Conservation (phyloP, 2,329 filamentous ascomycete genomes). For the Diaporthe citrichinensis region DNA sequence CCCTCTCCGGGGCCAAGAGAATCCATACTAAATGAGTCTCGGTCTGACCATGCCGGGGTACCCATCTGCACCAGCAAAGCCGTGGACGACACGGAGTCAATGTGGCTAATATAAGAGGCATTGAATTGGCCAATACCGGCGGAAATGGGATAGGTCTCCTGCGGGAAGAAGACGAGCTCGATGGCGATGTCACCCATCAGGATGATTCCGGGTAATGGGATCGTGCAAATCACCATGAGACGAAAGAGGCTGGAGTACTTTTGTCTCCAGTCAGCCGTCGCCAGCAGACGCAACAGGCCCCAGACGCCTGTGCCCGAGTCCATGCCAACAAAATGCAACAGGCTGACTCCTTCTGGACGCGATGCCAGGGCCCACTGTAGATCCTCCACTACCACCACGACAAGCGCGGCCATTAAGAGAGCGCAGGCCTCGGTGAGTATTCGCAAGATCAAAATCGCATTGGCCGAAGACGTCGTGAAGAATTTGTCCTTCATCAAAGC, state of each 20-base stretch:
- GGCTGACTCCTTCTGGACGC: slow-evolving; percentile 36
- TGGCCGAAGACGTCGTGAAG: slow-evolving; percentile 34
- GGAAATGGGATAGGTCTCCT: slow-evolving; percentile 15
- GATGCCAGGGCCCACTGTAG: slow-evolving; percentile 36
- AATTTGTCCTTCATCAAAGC: slow-evolving; percentile 29
- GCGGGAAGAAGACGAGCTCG: slow-evolving; percentile 34
- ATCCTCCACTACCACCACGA: slow-evolving; percentile 33
- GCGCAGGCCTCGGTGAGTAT: slow-evolving; percentile 31
- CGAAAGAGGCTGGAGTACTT: slow-evolving; percentile 37
- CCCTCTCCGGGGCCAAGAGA: slow-evolving; percentile 25
- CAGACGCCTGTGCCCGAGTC: slow-evolving; percentile 33
- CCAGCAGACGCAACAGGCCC: slow-evolving; percentile 31
- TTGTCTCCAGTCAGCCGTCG: slow-evolving; percentile 33
- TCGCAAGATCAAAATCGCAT: slow-evolving; percentile 31
- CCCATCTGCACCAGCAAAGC: slow-evolving; percentile 35
- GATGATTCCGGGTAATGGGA: slow-evolving; percentile 31
- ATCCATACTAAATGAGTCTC: slow-evolving; percentile 28
- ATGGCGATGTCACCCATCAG: slow-evolving; percentile 32
- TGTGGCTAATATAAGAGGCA: slow-evolving; percentile 12
- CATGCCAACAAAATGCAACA: slow-evolving; percentile 36
- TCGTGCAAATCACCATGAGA: slow-evolving; percentile 32
- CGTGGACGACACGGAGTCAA: slow-evolving; percentile 22
- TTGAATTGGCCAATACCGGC: slow-evolving; percentile 33
- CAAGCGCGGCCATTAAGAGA: slow-evolving; percentile 26
- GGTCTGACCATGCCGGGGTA: slow-evolving; percentile 25